A percentile compares a stretch with the other conserved stretches of the same genome.
Evolutionary conservation across 2,329 filamentous ascomycete genomes (phyloP).

Genomic region (Chalara sp.): DNA sequence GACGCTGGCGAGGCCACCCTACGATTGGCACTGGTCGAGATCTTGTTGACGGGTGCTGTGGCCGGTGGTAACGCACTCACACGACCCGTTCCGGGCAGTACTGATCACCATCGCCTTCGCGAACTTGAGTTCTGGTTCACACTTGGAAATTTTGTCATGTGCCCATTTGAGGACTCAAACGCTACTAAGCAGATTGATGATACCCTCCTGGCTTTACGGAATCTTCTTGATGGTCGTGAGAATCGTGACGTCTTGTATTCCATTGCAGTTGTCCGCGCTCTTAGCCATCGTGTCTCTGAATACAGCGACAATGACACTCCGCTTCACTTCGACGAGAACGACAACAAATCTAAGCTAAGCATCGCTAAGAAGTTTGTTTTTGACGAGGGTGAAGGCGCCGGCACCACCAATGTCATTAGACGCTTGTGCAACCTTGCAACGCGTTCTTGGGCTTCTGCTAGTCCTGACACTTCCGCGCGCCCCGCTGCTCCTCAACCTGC

Average conservation of each 20-base stretch:
- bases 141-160: conserved; percentile 64
- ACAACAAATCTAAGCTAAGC: conserved; percentile 58
- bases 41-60: conserved; percentile 66
- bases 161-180: conserved; percentile 52
- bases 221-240: conserved; percentile 71
- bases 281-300: conserved; percentile 58
- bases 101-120: conserved; percentile 47
- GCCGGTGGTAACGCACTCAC: conserved; percentile 52
- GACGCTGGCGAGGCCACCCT: conserved; percentile 58
- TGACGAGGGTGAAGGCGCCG: conserved; percentile 57
- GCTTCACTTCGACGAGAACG: conserved; percentile 57
- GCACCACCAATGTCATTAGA: conserved; percentile 67
- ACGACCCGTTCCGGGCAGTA: conserved; percentile 40
- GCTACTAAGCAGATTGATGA: conserved; percentile 56
- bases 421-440: conserved; percentile 62
- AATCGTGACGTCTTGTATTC: conserved; percentile 89
- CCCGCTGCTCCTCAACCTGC: background rate
- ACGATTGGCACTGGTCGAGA: conserved; percentile 69
- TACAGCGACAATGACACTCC: conserved; percentile 50
- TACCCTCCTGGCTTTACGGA: conserved; percentile 57
- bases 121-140: conserved; percentile 79
- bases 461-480: background rate
- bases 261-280: conserved; percentile 71
- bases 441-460: conserved; percentile 29
- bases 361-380: conserved; percentile 66